Evolutionary conservation across 176 grass and related monocot genomes (phyloP).

Genomic region (Thinopyrum elongatum): DNA sequence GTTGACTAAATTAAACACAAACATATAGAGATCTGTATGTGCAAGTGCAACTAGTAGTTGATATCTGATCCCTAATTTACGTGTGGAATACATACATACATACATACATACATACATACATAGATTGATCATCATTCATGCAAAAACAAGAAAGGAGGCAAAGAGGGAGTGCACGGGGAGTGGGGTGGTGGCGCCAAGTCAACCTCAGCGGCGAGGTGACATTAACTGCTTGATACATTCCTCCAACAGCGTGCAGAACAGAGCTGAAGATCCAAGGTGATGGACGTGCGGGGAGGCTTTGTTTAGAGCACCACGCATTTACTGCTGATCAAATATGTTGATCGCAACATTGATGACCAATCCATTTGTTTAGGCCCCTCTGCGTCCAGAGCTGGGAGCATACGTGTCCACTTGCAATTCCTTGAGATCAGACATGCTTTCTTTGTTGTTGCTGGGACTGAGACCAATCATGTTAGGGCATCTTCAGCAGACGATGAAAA

Average conservation of each 20-base stretch:
- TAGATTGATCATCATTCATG: not conserved
- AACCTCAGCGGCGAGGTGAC: constrained; percentile 7
- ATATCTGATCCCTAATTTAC: too few species aligned
- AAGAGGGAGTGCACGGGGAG: constrained; percentile 36
- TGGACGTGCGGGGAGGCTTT: not conserved
- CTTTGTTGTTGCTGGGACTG: too few species aligned
- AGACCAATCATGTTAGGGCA: too few species aligned
- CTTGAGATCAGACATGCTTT: too few species aligned
- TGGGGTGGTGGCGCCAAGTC: constrained; percentile 26
- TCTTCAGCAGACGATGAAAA: too few species aligned
- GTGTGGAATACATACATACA: too few species aligned
- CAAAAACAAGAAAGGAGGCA: not conserved
- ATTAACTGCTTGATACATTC: constrained; percentile 47
- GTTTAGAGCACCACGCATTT: constrained; percentile 24
- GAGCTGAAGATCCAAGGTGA: constrained; percentile 27
- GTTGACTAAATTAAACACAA: too few species aligned
- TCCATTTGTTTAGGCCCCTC: constrained; percentile 35
- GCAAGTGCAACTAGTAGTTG: too few species aligned
- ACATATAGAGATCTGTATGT: too few species aligned
- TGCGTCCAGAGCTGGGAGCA: not conserved
- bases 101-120: too few species aligned
- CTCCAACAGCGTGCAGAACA: not conserved
- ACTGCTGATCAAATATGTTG: constrained; percentile 39
- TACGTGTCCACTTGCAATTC: not conserved
- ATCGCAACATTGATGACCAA: constrained; percentile 25